Evolutionary conservation across 208 protist species (phyloP), one percentile per base, ranked within the genome.

Genomic region (Trypanosoma mega): DNA sequence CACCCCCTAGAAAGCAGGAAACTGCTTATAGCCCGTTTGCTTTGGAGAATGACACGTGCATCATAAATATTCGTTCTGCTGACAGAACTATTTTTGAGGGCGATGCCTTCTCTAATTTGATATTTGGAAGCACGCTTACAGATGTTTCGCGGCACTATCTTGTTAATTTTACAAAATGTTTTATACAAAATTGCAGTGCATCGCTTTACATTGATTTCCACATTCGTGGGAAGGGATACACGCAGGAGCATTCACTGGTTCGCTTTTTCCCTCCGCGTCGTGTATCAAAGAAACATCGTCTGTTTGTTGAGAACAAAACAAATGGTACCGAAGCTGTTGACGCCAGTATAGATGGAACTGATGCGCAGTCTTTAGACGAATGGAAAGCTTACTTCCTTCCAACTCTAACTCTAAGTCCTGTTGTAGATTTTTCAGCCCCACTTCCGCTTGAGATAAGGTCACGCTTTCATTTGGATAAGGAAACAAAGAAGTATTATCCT

Each of bases 401-500:
- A 16, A 41, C 56, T 24, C 57, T 94, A 41, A 91, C 77, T 21
- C 46, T 94, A 24, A 88, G 77, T 60, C 84, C 84, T 7, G 63
- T 94, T 31, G 62, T 90, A 9, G 82, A 89, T 41, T 88, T 94
- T 51, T 62, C 85, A 3, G 56, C 54, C 26, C 85, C 88, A 16
- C 74, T 89, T 12, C 72, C 82, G 16, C 66, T 62, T 16, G 54
- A 60, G n/a, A 48, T 74, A 2, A 58, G 36, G 33, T 33, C 50
- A 39, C 34, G 12, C 2, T 48, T 53, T 24, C 60, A 62, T 23
- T 72, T 71, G 6, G 71, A 80, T 7, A 58, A 69, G 14, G 31
- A 45, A 43, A 60, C 62, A 9, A 41, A 70, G 2, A 63, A 63
- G 7, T 98, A 98, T 66, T 72, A 74, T 24, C 97, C 97, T 1